These are phyloP conservation scores for Debaryomycetaceae sp. DNA, from an alignment of 1,139 yeast genomes.

Conservation along the genomic window DNA sequence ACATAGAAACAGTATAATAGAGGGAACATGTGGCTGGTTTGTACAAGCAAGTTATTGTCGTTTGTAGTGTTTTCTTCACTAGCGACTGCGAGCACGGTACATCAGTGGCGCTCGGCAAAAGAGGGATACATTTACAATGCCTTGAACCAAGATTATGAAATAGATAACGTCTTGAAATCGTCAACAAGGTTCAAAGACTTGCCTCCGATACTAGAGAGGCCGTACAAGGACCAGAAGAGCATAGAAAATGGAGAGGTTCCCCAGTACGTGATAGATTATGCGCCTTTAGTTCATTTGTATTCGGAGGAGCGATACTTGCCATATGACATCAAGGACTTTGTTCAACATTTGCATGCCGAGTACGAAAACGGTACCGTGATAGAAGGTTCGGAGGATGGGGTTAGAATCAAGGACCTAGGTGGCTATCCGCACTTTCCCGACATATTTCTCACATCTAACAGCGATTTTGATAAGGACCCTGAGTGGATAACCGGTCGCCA, in stretches of 20 bases:
- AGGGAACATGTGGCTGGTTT: not conserved
- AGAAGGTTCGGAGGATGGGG: slow-evolving; percentile 31
- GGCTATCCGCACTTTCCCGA: slow-evolving; percentile 25
- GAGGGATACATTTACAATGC: slow-evolving; percentile 9
- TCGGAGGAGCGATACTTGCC: slow-evolving; percentile 89
- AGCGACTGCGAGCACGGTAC: slow-evolving; percentile 1
- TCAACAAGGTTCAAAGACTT: slow-evolving; percentile 27
- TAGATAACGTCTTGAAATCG: slow-evolving; percentile 19
- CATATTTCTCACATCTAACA: slow-evolving; percentile 56
- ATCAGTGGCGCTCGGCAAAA: slow-evolving; percentile 8
- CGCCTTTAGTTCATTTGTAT: slow-evolving; percentile 82
- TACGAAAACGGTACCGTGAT: slow-evolving; percentile 46
- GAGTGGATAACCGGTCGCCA: slow-evolving; percentile 78
- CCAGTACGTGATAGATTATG: slow-evolving; percentile 62
- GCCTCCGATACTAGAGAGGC: slow-evolving; percentile 36
- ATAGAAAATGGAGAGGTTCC: slow-evolving; percentile 64
- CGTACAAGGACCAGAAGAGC: slow-evolving; percentile 27
- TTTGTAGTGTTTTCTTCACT: not conserved
- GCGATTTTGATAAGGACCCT: slow-evolving; percentile 74
- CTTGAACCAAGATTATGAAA: slow-evolving; percentile 11
- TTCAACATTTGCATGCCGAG: slow-evolving; percentile 55
- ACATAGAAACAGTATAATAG: not conserved
- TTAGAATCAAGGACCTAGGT: slow-evolving; percentile 39
- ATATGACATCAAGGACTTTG: slow-evolving; percentile 70
- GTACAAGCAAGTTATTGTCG: not conserved